Conservation (phyloP, 345 rosid genomes). For the Melaleuca quinquenervia region DNA sequence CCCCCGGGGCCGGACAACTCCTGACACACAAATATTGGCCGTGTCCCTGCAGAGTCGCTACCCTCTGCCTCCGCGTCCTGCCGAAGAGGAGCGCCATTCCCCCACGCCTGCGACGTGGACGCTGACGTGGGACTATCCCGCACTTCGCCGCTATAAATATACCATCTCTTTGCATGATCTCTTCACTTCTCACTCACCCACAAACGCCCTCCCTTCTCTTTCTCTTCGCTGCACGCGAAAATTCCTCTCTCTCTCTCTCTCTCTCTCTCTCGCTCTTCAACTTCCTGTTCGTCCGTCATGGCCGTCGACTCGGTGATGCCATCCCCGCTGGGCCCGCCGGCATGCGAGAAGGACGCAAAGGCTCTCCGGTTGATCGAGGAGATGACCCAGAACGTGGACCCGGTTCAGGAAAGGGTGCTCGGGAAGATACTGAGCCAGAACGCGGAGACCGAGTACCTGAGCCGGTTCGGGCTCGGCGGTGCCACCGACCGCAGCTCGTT, state of each 20-base stretch:
- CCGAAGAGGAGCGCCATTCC: background rate
- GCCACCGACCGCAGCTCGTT: conserved; percentile 51
- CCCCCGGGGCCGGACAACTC: background rate
- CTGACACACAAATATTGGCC: background rate
- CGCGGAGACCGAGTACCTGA: conserved; percentile 53
- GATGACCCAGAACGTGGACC: background rate
- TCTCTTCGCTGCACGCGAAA: background rate
- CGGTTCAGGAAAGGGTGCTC: background rate
- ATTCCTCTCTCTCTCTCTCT: background rate
- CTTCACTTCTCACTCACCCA: background rate
- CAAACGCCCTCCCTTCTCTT: background rate
- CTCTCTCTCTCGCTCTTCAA: background rate
- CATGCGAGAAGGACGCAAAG: conserved; percentile 6
- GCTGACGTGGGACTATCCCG: background rate
- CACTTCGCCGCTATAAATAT: conserved; percentile 24
- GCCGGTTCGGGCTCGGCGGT: conserved; percentile 32
- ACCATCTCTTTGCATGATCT: background rate
- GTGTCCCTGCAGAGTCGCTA: background rate
- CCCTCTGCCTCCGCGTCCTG: background rate
- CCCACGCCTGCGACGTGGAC: background rate
- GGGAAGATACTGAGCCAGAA: conserved; percentile 13
- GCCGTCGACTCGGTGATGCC: conserved; percentile 43
- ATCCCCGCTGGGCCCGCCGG: conserved; percentile 52
- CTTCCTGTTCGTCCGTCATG: conserved; percentile 11
- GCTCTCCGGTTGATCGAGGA: background rate